Base-by-base conservation (phyloP, 768 basidiomycete species). In the Rhizopogon roseolus region DNA sequence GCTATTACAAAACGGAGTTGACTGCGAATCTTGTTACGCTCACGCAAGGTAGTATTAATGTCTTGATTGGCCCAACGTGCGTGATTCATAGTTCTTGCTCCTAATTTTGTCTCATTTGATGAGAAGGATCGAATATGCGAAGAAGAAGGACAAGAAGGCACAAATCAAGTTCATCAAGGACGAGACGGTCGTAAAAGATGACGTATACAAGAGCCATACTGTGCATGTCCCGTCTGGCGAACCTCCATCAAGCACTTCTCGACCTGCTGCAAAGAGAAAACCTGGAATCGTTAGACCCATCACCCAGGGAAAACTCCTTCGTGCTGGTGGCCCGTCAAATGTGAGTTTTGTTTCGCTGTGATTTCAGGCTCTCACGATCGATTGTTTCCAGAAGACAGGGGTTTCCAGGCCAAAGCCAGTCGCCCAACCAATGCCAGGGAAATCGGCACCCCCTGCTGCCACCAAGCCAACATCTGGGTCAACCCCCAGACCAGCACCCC, bases 81-180 rank as follows among this genome's bases (percentile, higher is more conserved):
- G 92, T 73, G 22, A 52, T 37, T 16, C 14, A 27, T 61, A n/a
- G 49, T 19, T 10, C 41, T 17, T 13, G 4, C 9, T 16, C 3
- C 28, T 29, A 46, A 8, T 34, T 17, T 53, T 38, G 36, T 49
- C 55, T 70, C 19, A 68, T 43, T 22, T n/a, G 14, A 41, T n/a
- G 28, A 25, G 17, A 29, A 98, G 91, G 7, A 72, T 98, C 55
- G 84, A 90, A 53, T 98, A 98, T 68, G 77, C 79, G 40, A 98
- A 99, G 80, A 99, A 99, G 81, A 98, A 93, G 72, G 95, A 95
- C 58, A 99, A 98, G 74, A 84, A 84, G 64, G 84, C 88, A 4
- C 77, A 82, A 50, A 92, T 99, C 71, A 88, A 88, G 67, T 88
- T 92, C 57, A 68, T 86, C 62, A 96, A 90, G 75, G 94, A 98